Evolutionary conservation across 768 basidiomycete genomes (phyloP), one percentile per base, ranked within the genome.

Genomic region (Pholiota conissans): DNA sequence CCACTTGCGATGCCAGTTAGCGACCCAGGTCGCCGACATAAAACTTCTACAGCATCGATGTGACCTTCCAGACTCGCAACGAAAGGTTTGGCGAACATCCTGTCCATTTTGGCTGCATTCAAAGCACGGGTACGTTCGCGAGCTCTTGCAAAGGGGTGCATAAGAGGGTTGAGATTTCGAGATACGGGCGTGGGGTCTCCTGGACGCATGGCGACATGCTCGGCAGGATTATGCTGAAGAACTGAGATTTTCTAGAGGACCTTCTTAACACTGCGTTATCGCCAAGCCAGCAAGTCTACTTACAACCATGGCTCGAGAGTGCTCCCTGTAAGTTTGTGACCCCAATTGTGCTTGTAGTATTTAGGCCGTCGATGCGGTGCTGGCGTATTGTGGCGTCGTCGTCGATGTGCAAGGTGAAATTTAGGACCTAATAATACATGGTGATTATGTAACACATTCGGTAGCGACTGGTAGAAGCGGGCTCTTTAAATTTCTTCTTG

Each of bases 31-130:
- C 85, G 88, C 63, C 84, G 86, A 14, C 83, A 82, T 57, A 98
- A 74, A 18, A 86, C 84, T 73, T 97, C 95, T n/a, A 98, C 88
- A 16, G 94, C 93, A 69, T 98, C 95, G 35, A 90, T 79, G 71
- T 98, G 97, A 1, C 97, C 97, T 59, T 97, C 95, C 49, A 99
- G 70, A 52, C 85, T 82, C 34, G 84, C 92, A 14, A 99, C 79
- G 66, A 98, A 98, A 0, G 97, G 97, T 66, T 97, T 98, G n/a
- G 97, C 88, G 68, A 98, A 98, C 76, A 99, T 93, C 57, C 92
- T 80, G 51, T 98, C 96, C 82, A 99, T 91, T 76, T 99, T 99
- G 13, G 90, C 90, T 2, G 97, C 97, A 61, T 95, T 96, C 46
- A 98, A 70, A 2, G 97, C 97, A 57, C 97, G 86, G 18, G 86